Conservation (phyloP, 1,139 yeast species). For the Kodamaea suecica region DNA sequence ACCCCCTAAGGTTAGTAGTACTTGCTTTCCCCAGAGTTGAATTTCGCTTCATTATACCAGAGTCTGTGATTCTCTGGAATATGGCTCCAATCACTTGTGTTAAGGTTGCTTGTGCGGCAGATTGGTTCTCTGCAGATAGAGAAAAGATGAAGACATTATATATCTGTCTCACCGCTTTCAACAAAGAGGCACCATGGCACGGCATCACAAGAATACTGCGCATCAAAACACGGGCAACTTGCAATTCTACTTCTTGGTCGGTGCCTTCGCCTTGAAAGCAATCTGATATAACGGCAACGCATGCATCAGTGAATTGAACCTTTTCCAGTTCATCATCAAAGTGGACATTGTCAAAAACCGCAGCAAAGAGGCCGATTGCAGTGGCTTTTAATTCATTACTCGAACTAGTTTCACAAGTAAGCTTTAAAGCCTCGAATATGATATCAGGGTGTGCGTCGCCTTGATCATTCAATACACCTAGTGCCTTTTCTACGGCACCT, state of each 20-base stretch:
- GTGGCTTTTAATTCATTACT: slow-evolving; percentile 34
- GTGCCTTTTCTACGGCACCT: slow-evolving; percentile 32
- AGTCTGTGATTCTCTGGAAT: slow-evolving; percentile 65
- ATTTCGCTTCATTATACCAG: slow-evolving; percentile 17
- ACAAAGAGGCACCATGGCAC: slow-evolving; percentile 84
- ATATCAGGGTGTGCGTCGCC: slow-evolving; percentile 33
- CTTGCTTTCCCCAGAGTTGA: slow-evolving; percentile 18
- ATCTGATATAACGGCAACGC: slow-evolving; percentile 79
- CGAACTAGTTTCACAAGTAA: slow-evolving; percentile 33
- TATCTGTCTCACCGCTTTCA: slow-evolving; percentile 89
- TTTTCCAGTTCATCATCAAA: slow-evolving; percentile 40
- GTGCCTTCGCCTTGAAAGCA: slow-evolving; percentile 93
- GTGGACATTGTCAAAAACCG: slow-evolving; percentile 43
- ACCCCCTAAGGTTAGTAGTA: slow-evolving; percentile 21
- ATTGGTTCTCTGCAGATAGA: slow-evolving; percentile 77
- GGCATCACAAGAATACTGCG: slow-evolving; percentile 82
- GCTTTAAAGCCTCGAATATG: slow-evolving; percentile 40
- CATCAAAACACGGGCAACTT: slow-evolving; percentile 86
- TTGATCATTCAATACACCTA: slow-evolving; percentile 31
- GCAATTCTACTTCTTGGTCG: slow-evolving; percentile 83
- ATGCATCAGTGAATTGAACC: slow-evolving; percentile 70
- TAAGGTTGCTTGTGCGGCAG: slow-evolving; percentile 91
- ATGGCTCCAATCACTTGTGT: slow-evolving; percentile 87
- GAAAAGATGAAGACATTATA: slow-evolving; percentile 90
- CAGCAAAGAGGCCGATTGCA: slow-evolving; percentile 46